phyloP scores from a whole-genome alignment of 2,329 filamentous ascomycete genomes.

The Nothophaeocryptopus gaeumannii region DNA sequence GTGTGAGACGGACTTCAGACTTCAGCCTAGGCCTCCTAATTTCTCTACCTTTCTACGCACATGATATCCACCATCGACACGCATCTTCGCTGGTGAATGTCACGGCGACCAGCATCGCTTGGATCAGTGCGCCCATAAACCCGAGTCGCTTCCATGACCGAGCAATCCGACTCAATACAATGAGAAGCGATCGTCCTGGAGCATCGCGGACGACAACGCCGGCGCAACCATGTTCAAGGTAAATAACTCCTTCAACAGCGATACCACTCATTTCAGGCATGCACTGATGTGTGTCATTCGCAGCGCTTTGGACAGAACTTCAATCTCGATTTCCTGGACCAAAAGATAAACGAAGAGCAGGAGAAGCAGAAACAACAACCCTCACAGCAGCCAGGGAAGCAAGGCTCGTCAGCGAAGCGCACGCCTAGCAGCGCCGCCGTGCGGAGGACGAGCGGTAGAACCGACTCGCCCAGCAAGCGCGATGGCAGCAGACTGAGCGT shows the following conservation, averaged over 20 bases:
- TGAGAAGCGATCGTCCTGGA: conserved; percentile 13
- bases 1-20: too few relatives aligned
- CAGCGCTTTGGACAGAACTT: conserved; percentile 32
- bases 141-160: too few relatives aligned
- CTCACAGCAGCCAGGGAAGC: conserved; percentile 12
- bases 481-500: conserved; percentile 25
- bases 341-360: conserved; percentile 86
- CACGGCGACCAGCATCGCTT: too few relatives aligned
- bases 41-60: too few relatives aligned
- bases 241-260: background rate
- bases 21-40: too few relatives aligned
- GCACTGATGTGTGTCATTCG: background rate
- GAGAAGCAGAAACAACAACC: conserved; percentile 62
- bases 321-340: conserved; percentile 39
- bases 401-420: conserved; percentile 32
- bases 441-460: conserved; percentile 43
- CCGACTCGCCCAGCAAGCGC: conserved; percentile 31
- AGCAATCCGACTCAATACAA: conserved; percentile 7
- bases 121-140: too few relatives aligned
- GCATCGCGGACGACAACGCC: conserved; percentile 16
- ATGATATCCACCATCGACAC: too few relatives aligned
- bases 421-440: conserved; percentile 44
- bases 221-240: conserved; percentile 28
- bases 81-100: too few relatives aligned
- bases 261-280: background rate